Conservation (phyloP, 176 grass and related monocot species). For the Poa annua region DNA sequence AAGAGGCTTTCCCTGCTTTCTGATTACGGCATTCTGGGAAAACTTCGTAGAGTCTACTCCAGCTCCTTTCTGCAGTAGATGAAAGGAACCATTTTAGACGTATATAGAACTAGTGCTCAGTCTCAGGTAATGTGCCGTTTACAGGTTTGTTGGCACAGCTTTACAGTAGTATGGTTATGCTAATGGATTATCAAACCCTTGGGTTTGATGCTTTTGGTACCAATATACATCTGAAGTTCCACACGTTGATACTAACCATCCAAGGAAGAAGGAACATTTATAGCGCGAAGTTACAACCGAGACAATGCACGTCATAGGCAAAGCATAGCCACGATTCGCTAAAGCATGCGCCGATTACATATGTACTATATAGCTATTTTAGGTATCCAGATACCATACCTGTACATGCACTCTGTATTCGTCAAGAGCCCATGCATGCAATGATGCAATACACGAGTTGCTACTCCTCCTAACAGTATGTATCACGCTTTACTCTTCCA, state of each 20-base stretch:
- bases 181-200: not conserved
- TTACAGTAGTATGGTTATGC: not conserved
- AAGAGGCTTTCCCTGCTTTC: too few species aligned
- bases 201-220: not conserved
- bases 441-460: not conserved
- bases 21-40: conserved; percentile 1
- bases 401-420: not conserved
- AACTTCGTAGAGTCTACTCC: conserved; percentile 54
- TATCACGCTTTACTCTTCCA: not conserved
- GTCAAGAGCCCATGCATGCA: not conserved
- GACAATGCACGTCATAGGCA: not conserved
- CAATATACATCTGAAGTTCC: conserved; percentile 4
- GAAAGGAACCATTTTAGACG: conserved; percentile 31
- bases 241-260: conserved; percentile 12
- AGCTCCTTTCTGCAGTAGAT: conserved; percentile 44
- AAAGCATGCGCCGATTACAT: not conserved
- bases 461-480: not conserved
- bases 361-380: not conserved
- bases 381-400: not conserved
- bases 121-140: conserved; percentile 25
- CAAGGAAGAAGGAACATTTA: not conserved
- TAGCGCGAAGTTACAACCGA: not conserved
- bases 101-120: not conserved
- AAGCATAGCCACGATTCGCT: not conserved
- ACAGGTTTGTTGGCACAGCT: conserved; percentile 8